phyloP scores from a whole-genome alignment of 73 alveolate genomes.

The Uronychia setigera region DNA sequence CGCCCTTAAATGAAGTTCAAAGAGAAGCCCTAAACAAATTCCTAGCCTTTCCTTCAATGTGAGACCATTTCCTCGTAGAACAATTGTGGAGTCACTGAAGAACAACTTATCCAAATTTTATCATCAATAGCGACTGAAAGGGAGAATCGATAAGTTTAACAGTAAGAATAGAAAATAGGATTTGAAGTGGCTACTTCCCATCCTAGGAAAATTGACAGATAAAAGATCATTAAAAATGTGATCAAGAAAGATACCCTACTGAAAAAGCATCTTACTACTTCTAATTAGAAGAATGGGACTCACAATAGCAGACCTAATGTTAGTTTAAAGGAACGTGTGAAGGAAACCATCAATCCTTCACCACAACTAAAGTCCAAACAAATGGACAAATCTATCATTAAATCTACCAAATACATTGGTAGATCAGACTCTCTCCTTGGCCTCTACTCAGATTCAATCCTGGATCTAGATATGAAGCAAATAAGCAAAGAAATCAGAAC shows the following conservation, averaged over 20 bases:
- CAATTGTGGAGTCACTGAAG: background rate
- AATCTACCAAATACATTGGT: background rate
- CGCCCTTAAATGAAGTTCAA: background rate
- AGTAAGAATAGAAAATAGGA: background rate
- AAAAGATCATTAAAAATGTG: no score
- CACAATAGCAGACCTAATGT: no score
- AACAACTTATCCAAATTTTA: background rate
- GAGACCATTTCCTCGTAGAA: background rate
- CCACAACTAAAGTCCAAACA: no score
- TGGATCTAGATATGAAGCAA: background rate
- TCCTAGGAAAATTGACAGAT: no score
- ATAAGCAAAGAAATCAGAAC: background rate
- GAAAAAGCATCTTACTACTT: no score
- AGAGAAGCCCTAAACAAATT: background rate
- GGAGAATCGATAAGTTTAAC: background rate
- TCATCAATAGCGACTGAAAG: background rate
- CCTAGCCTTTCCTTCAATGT: background rate
- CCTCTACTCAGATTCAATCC: background rate
- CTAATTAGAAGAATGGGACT: no score
- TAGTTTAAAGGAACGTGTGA: background rate
- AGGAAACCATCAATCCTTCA: constrained; percentile 1
- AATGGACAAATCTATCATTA: no score
- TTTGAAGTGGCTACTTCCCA: background rate
- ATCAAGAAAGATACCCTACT: no score
- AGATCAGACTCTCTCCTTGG: background rate